Evolutionary conservation across 2,329 filamentous ascomycete species (phyloP).

Genomic region (Apiospora aurea): DNA sequence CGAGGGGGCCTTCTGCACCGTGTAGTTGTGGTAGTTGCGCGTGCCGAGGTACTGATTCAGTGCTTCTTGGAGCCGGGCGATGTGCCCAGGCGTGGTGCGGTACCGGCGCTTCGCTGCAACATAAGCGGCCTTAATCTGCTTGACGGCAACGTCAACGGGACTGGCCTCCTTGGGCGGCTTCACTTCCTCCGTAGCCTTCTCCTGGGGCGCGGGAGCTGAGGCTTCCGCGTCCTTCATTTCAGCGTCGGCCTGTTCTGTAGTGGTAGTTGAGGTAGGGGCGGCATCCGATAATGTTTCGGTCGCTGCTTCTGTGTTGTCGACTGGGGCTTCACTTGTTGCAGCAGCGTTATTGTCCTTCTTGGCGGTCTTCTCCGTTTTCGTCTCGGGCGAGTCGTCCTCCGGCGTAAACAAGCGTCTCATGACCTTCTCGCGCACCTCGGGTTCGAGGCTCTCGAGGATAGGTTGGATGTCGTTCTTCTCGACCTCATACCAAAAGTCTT

Average conservation of each 20-base stretch:
- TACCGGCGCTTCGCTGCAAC: constrained; percentile 84
- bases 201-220: not conserved
- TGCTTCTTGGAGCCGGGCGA: constrained; percentile 77
- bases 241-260: constrained; percentile 29
- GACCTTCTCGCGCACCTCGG: constrained; percentile 68
- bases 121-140: constrained; percentile 82
- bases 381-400: constrained; percentile 33
- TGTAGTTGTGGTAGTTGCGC: constrained; percentile 97
- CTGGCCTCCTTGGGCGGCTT: constrained; percentile 51
- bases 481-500: constrained; percentile 81
- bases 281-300: constrained; percentile 37
- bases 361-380: constrained; percentile 33
- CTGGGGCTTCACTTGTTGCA: not conserved
- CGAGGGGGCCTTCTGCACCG: constrained; percentile 80
- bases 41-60: constrained; percentile 83
- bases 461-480: constrained; percentile 84
- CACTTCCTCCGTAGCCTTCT: not conserved
- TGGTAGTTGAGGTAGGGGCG: constrained; percentile 30
- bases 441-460: constrained; percentile 67
- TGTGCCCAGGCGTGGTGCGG: constrained; percentile 75
- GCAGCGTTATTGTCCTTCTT: not conserved
- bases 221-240: constrained; percentile 33
- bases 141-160: constrained; percentile 70
- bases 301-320: constrained; percentile 12
- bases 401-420: constrained; percentile 64